Evolutionary conservation across 306 rosid genomes (phyloP).

Genomic region (Medicago arabica): DNA sequence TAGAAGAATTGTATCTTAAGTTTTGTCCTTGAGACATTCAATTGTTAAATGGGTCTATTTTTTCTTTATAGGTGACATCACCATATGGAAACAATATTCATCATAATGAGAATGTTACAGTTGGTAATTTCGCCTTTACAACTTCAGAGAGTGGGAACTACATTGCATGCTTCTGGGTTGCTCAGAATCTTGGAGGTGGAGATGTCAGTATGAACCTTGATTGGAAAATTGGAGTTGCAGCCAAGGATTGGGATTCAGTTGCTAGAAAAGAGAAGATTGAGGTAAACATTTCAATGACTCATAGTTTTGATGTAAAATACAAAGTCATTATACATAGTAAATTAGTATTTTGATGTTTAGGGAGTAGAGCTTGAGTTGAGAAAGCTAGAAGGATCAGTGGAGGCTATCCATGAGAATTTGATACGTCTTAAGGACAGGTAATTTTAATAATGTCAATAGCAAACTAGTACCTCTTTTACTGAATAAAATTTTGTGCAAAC

Average conservation of each 20-base stretch:
- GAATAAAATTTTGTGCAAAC: not conserved
- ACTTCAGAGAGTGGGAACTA: conserved; percentile 83
- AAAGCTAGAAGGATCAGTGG: conserved; percentile 88
- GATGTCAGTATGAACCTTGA: conserved; percentile 68
- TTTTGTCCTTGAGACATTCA: not conserved
- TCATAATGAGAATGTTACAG: conserved; percentile 55
- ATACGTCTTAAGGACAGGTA: conserved; percentile 76
- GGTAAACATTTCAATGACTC: no score
- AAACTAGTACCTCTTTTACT: no score
- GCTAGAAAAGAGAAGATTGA: conserved; percentile 92
- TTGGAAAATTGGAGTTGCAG: conserved; percentile 91
- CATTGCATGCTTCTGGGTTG: conserved; percentile 78
- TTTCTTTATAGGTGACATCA: conserved; percentile 69
- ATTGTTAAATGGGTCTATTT: not conserved
- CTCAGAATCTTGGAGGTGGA: conserved; percentile 39
- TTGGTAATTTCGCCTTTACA: conserved; percentile 84
- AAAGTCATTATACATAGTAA: no score
- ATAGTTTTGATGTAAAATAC: no score
- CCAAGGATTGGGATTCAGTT: conserved; percentile 94
- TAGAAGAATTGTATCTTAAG: no score
- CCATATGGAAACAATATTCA: conserved; percentile 81
- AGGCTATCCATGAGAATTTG: conserved; percentile 80
- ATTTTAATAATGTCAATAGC: not conserved
- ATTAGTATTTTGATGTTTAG: no score
- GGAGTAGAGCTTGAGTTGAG: conserved; percentile 83